A percentile compares a stretch with the other conserved stretches of the same genome.
Conservation (phyloP, 192 early-diverging fungal species). For the Backusella parvicylindrica region DNA sequence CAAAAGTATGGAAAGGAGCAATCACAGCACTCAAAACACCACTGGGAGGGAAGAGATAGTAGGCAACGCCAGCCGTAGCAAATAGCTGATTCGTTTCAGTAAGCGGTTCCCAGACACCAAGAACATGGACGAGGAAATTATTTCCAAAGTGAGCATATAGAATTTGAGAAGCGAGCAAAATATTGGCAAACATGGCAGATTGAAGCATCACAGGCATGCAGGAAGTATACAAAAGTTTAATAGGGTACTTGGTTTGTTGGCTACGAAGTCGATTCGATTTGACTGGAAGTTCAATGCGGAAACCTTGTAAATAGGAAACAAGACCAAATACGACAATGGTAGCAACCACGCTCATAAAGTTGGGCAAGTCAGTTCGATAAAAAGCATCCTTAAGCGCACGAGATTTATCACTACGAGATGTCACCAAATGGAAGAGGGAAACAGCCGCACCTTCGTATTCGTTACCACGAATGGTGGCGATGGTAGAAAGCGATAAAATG, state of each 20-base stretch:
- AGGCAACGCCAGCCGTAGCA: conserved; percentile 90
- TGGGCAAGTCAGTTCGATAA: conserved; percentile 83
- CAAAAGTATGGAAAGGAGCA: conserved; percentile 92
- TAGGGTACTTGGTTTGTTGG: conserved; percentile 94
- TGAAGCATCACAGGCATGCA: conserved; percentile 99
- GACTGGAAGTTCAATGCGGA: conserved; percentile 98
- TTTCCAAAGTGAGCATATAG: conserved; percentile 95
- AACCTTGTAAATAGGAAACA: conserved; percentile 95
- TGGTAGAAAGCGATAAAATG: conserved; percentile 91
- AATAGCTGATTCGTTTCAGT: conserved; percentile 92
- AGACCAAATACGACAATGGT: conserved; percentile 82
- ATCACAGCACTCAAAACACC: conserved; percentile 72
- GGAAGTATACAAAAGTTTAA: conserved; percentile 99
- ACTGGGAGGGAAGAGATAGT: conserved; percentile 96
- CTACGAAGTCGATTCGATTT: conserved; percentile 94
- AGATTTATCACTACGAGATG: conserved; percentile 94
- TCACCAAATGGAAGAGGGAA: conserved; percentile 90
- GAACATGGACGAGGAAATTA: conserved; percentile 87
- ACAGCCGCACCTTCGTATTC: conserved; percentile 99
- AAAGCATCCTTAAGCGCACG: conserved; percentile 96
- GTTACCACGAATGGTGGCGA: conserved; percentile 93
- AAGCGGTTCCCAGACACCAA: conserved; percentile 96
- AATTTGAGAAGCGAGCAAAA: conserved; percentile 97
- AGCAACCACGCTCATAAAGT: conserved; percentile 86
- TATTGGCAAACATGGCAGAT: conserved; percentile 92